A percentile compares a stretch with the other conserved stretches of the same genome.
Evolutionary conservation across 129 eudicot genomes (phyloP).

Genomic region (Centrapalus pauciflorus): DNA sequence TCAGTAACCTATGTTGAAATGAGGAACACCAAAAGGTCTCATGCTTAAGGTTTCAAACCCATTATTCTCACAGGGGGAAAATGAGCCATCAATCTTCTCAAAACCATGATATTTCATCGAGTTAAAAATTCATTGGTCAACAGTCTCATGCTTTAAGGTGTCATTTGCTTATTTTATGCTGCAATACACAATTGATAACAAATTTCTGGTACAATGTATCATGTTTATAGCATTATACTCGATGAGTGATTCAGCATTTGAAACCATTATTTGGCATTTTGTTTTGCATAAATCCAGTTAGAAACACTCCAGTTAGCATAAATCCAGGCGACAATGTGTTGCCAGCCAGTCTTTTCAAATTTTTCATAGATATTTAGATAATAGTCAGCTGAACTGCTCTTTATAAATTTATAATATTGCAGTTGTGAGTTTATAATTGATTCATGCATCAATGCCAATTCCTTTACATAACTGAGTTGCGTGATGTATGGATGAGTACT

Average conservation of each 20-base stretch:
- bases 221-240: background rate
- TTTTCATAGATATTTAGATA: background rate
- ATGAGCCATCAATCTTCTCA: no score
- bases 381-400: background rate
- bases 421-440: background rate
- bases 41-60: no score
- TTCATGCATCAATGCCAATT: background rate
- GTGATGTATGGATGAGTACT: background rate
- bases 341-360: no score
- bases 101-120: no score
- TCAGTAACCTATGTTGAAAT: constrained; percentile 15
- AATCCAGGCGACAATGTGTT: background rate
- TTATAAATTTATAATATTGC: no score
- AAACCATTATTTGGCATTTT: background rate
- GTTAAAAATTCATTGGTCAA: background rate
- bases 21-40: no score
- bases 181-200: no score
- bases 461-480: background rate
- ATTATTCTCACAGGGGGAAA: no score
- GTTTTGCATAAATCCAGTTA: background rate
- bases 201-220: background rate
- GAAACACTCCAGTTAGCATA: background rate
- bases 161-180: background rate
- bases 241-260: background rate
- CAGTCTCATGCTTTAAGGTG: background rate